These are phyloP conservation scores for Chenopodium album DNA, from an alignment of 148 eudicot genomes.

Conservation along the genomic window DNA sequence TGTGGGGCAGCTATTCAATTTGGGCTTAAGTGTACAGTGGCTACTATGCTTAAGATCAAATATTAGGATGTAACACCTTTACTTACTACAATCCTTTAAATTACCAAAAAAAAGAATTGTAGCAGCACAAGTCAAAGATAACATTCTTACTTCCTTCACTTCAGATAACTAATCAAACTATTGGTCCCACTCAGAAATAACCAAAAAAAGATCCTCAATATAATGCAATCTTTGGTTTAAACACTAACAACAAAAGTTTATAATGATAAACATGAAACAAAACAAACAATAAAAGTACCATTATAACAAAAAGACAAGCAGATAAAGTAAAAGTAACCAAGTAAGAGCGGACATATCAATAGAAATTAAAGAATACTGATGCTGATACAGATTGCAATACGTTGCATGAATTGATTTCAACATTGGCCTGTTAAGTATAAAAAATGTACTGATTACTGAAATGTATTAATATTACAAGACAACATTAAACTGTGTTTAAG, in stretches of 20 bases:
- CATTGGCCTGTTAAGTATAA: constrained; percentile 16
- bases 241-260: not conserved
- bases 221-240: not conserved
- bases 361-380: not conserved
- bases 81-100: no score
- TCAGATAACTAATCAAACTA: not conserved
- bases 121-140: no score
- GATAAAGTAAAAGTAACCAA: no score
- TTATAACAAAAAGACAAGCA: not conserved
- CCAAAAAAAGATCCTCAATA: not conserved
- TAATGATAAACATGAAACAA: not conserved
- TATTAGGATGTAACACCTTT: no score
- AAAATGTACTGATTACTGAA: constrained; percentile 12
- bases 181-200: not conserved
- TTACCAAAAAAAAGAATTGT: no score
- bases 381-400: not conserved
- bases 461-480: constrained; percentile 20
- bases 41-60: no score
- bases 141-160: not conserved
- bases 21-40: no score
- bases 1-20: no score
- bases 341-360: not conserved
- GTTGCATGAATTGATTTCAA: constrained; percentile 10
- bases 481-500: constrained; percentile 11
- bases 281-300: not conserved